A percentile compares a stretch with the other conserved stretches of the same genome.
Conservation (phyloP, 345 rosid species). For the Aurinia saxatilis region DNA sequence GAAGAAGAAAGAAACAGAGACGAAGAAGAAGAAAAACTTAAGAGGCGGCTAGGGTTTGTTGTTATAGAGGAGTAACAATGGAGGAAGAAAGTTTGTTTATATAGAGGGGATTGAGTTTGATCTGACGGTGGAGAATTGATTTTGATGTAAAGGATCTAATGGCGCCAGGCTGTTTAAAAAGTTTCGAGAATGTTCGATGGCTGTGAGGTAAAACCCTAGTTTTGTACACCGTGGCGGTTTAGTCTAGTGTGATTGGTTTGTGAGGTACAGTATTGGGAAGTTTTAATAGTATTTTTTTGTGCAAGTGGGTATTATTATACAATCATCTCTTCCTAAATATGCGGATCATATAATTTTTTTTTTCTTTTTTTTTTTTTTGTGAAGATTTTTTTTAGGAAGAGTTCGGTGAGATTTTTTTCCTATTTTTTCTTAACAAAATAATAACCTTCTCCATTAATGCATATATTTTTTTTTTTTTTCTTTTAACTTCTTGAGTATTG, state of each 20-base stretch:
- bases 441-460: no score
- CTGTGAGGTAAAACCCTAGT: slow-evolving; percentile 15
- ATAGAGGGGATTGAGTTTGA: slow-evolving; percentile 28
- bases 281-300: background rate
- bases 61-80: background rate
- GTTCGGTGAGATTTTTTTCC: slow-evolving; percentile 1
- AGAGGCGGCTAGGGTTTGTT: slow-evolving; percentile 34
- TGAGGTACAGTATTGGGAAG: background rate
- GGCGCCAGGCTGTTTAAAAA: slow-evolving; percentile 25
- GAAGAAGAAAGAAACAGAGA: background rate
- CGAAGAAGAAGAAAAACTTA: background rate
- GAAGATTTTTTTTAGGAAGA: background rate
- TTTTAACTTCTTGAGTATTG: no score
- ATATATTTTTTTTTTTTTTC: no score
- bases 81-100: background rate
- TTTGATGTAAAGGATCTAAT: slow-evolving; percentile 2
- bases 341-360: slow-evolving; percentile 6
- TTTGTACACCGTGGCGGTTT: slow-evolving; percentile 2
- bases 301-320: background rate
- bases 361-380: background rate
- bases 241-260: background rate
- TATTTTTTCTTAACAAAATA: background rate
- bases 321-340: slow-evolving; percentile 6
- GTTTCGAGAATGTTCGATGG: slow-evolving; percentile 20
- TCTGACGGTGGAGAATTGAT: slow-evolving; percentile 27